A percentile compares a stretch with the other conserved stretches of the same genome.
Evolutionary conservation across 2,329 filamentous ascomycete genomes (phyloP).

Genomic region (Gaeumannomyces tritici): DNA sequence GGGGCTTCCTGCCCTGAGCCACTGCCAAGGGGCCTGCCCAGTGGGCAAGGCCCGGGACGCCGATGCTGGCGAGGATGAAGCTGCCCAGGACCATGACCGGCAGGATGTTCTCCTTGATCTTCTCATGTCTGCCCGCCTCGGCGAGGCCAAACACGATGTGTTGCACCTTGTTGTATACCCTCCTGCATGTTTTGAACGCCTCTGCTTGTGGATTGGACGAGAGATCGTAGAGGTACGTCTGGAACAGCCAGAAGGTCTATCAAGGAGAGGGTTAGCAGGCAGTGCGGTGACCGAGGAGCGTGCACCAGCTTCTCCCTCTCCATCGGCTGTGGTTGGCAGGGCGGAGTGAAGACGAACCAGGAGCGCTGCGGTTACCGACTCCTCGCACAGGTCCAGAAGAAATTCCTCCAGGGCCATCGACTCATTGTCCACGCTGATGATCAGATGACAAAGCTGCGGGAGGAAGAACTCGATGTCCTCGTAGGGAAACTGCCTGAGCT

Average conservation of each 20-base stretch:
- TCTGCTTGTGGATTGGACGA: slow-evolving; percentile 64
- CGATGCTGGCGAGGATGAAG: slow-evolving; percentile 68
- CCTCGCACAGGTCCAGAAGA: slow-evolving; percentile 74
- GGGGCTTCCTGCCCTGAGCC: slow-evolving; percentile 69
- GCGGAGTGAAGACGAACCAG: slow-evolving; percentile 45
- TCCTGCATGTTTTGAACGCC: slow-evolving; percentile 71
- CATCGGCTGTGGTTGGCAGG: neutral
- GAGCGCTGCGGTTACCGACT: slow-evolving; percentile 75
- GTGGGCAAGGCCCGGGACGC: slow-evolving; percentile 63
- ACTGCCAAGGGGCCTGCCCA: slow-evolving; percentile 75
- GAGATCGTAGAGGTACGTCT: slow-evolving; percentile 78
- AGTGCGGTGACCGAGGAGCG: neutral
- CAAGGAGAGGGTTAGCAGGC: slow-evolving; percentile 2
- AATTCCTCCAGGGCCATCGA: slow-evolving; percentile 88
- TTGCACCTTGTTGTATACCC: slow-evolving; percentile 83
- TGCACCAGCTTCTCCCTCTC: neutral
- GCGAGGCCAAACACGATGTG: slow-evolving; percentile 75
- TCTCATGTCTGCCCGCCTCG: slow-evolving; percentile 59
- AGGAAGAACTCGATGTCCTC: slow-evolving; percentile 91
- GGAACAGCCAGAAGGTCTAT: slow-evolving; percentile 84
- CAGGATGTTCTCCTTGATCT: slow-evolving; percentile 72
- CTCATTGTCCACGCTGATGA: slow-evolving; percentile 83
- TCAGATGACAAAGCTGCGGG: slow-evolving; percentile 76
- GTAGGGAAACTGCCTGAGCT: slow-evolving; percentile 81
- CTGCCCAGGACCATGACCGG: slow-evolving; percentile 75